phyloP scores from a whole-genome alignment of 2,329 filamentous ascomycete genomes.

The Aureobasidium zeae region DNA sequence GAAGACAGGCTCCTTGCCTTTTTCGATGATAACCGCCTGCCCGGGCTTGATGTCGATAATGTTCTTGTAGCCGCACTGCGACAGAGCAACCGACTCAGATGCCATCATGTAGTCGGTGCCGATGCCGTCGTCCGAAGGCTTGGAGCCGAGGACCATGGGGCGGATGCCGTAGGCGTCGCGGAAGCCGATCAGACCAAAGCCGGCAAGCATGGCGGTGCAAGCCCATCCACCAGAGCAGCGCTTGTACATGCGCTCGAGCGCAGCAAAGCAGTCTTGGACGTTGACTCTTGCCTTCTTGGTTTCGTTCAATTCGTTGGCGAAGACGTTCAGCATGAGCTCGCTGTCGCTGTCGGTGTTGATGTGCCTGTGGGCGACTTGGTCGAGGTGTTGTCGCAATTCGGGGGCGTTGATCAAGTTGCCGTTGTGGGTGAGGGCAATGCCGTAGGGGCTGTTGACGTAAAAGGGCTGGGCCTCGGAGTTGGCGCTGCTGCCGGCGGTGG shows the following conservation, averaged over 20 bases:
- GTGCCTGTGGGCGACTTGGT: slow-evolving; percentile 70
- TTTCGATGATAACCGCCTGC: slow-evolving; percentile 75
- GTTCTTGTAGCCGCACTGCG: slow-evolving; percentile 68
- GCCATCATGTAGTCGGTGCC: slow-evolving; percentile 82
- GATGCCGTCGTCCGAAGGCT: slow-evolving; percentile 54
- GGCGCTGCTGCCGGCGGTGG: slow-evolving; percentile 73
- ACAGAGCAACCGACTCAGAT: slow-evolving; percentile 76
- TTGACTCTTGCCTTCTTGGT: slow-evolving; percentile 76
- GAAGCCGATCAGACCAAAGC: slow-evolving; percentile 74
- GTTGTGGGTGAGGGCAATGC: slow-evolving; percentile 74
- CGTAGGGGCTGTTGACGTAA: slow-evolving; percentile 79
- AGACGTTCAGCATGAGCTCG: slow-evolving; percentile 80
- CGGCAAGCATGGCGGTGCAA: slow-evolving; percentile 72
- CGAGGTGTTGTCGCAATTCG: slow-evolving; percentile 61
- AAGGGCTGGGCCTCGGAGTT: slow-evolving; percentile 88
- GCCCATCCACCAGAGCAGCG: slow-evolving; percentile 68
- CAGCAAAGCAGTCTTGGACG: slow-evolving; percentile 64
- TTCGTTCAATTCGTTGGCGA: slow-evolving; percentile 71
- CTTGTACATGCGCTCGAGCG: slow-evolving; percentile 62
- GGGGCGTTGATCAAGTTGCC: slow-evolving; percentile 78
- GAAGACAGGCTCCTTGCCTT: slow-evolving; percentile 65
- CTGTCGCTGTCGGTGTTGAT: slow-evolving; percentile 87
- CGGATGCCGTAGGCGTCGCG: slow-evolving; percentile 74
- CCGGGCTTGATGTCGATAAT: slow-evolving; percentile 73
- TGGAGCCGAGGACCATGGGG: slow-evolving; percentile 68